Percentiles rank a stretch among this genome's conserved stretches.
Evolutionary conservation across 2,329 filamentous ascomycete species (phyloP).

Genomic region (Claviceps humidiphila): DNA sequence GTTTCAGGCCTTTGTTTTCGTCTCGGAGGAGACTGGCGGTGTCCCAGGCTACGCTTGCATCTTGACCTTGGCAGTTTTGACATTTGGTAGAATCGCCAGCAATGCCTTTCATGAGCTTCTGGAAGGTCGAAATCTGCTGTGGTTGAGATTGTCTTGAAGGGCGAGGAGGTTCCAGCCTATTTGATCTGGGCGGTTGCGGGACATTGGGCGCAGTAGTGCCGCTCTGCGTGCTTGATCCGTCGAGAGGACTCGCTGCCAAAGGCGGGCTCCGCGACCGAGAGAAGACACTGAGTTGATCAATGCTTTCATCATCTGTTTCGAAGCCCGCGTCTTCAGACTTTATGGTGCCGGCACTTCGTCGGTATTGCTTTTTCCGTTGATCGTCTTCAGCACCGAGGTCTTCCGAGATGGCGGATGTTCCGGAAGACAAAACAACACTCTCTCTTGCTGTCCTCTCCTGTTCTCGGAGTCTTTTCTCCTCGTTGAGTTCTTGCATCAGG

Average conservation of each 20-base stretch:
- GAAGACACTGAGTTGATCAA: slow-evolving; percentile 44
- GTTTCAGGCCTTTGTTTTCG: slow-evolving; percentile 50
- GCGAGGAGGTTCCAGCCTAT: slow-evolving; percentile 14
- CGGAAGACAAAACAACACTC: slow-evolving; percentile 17
- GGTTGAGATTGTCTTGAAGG: slow-evolving; percentile 23
- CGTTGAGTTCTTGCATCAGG: slow-evolving; percentile 35
- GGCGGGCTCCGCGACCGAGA: slow-evolving; percentile 47
- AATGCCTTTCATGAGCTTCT: slow-evolving; percentile 29
- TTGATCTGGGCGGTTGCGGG: slow-evolving; percentile 11
- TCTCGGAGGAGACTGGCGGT: slow-evolving; percentile 47
- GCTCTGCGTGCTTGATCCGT: neutral
- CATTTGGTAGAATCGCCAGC: slow-evolving; percentile 29
- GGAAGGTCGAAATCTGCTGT: slow-evolving; percentile 22
- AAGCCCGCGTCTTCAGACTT: slow-evolving; percentile 28
- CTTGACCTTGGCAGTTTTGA: slow-evolving; percentile 43
- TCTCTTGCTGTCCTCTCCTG: slow-evolving; percentile 24
- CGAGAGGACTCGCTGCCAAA: slow-evolving; percentile 19
- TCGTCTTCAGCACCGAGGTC: slow-evolving; percentile 43
- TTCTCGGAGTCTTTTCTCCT: slow-evolving; percentile 33
- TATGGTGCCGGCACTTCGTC: slow-evolving; percentile 29
- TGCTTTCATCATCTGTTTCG: slow-evolving; percentile 39
- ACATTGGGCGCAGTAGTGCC: slow-evolving; percentile 2
- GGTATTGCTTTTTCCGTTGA: slow-evolving; percentile 26
- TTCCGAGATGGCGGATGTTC: slow-evolving; percentile 33
- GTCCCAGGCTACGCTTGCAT: slow-evolving; percentile 49